A percentile compares a stretch with the other conserved stretches of the same genome.
Evolutionary conservation across 257 asterid genomes (phyloP).

Genomic region (Gentiana macrophylla): DNA sequence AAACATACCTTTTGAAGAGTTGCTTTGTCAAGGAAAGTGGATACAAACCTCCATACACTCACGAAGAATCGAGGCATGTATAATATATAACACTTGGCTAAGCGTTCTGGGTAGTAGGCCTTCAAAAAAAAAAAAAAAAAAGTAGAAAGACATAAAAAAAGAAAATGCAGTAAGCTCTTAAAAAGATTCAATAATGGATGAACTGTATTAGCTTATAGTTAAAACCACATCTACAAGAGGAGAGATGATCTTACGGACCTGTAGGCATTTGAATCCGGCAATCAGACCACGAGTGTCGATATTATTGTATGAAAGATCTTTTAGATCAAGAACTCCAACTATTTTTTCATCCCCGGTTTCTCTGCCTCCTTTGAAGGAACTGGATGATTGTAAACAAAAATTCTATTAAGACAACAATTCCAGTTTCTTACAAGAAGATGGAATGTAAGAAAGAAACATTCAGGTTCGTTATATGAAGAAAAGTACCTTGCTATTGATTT

Average conservation of each 20-base stretch:
- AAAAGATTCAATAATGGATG: too few relatives aligned
- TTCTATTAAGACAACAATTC: conserved; percentile 4
- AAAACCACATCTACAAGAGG: not conserved
- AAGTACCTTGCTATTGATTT: conserved; percentile 68
- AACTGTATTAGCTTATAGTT: too few relatives aligned
- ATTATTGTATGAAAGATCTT: conserved; percentile 46
- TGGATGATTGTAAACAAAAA: conserved; percentile 23
- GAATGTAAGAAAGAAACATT: not conserved
- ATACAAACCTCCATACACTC: conserved; percentile 52
- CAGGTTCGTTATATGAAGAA: conserved; percentile 3
- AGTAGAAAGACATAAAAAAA: too few relatives aligned
- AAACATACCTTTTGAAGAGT: conserved; percentile 49
- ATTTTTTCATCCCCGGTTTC: conserved; percentile 65
- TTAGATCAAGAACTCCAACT: conserved; percentile 49
- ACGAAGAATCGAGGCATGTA: conserved; percentile 75
- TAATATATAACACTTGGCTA: conserved; percentile 45
- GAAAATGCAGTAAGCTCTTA: too few relatives aligned
- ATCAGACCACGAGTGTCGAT: conserved; percentile 63
- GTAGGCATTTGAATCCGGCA: conserved; percentile 70
- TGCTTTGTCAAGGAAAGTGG: conserved; percentile 59
- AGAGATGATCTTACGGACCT: conserved; percentile 28
- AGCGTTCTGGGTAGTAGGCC: conserved; percentile 79
- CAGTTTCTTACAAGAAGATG: not conserved
- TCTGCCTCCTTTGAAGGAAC: conserved; percentile 44
- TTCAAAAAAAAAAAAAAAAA: conserved; percentile 8